Percentiles rank a stretch among this genome's conserved stretches.
phyloP scores from a whole-genome alignment of 148 eudicot genomes.

The Rhododendron simsii region DNA sequence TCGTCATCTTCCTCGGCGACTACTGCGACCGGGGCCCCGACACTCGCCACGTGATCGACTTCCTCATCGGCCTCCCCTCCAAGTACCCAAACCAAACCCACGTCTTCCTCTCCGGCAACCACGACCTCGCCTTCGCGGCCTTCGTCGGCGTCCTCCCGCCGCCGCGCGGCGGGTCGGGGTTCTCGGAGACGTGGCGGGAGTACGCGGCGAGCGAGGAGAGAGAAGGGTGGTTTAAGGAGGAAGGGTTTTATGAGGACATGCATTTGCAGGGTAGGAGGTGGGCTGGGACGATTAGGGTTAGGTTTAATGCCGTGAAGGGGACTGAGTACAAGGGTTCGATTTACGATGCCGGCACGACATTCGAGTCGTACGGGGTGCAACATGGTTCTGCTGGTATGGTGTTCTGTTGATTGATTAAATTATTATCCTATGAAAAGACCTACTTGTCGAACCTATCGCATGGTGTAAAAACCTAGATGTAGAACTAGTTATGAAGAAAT shows the following conservation, averaged over 20 bases:
- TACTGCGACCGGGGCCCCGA: slow-evolving; percentile 90
- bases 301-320: slow-evolving; percentile 50
- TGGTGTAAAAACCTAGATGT: not conserved
- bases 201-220: slow-evolving; percentile 67
- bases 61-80: slow-evolving; percentile 52
- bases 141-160: slow-evolving; percentile 55
- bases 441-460: not conserved
- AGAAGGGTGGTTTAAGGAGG: slow-evolving; percentile 84
- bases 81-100: slow-evolving; percentile 69
- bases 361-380: slow-evolving; percentile 78
- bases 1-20: slow-evolving; percentile 79
- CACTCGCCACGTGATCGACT: slow-evolving; percentile 59
- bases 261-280: slow-evolving; percentile 93
- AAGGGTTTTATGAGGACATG: slow-evolving; percentile 61
- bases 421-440: not conserved
- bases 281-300: slow-evolving; percentile 61
- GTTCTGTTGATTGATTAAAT: not conserved
- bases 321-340: slow-evolving; percentile 72
- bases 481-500: not conserved
- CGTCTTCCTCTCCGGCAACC: slow-evolving; percentile 78
- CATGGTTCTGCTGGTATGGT: slow-evolving; percentile 89
- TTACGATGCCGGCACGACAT: slow-evolving; percentile 83
- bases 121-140: slow-evolving; percentile 73
- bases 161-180: slow-evolving; percentile 45
- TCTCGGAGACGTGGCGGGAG: slow-evolving; percentile 62